Base-by-base conservation (phyloP, 305 asterid species). In the Rubia occidens region DNA sequence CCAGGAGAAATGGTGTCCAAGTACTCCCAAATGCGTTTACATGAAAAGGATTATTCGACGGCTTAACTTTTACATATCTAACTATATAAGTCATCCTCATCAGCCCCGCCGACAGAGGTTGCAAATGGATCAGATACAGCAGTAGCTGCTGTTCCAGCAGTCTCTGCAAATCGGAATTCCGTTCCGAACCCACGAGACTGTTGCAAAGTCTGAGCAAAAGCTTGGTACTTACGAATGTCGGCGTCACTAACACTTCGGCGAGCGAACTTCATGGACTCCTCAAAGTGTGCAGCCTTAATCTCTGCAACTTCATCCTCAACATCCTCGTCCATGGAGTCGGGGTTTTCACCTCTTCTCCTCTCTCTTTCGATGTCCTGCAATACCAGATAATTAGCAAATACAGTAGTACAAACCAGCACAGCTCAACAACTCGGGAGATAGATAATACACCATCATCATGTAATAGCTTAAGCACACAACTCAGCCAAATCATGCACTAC, bases 241-340 rank as follows among this genome's bases (percentile, higher is more conserved):
- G 89, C 89, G 60, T 84, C 91, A 66, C 91, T 84, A 24, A 82
- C 91, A 73, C 91, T 86, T 64, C 89, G 73, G 32, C 89, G 87
- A 11, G 91, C 91, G 62, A 62, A 86, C 76, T 86, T 86, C 91
- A 86, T 86, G 37, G 92, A 86, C 79, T 86, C 92, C 84, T 86
- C 92, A 54, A 86, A 85, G 72, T 86, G 92, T 26, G 89, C 82
- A 51, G 84, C 79, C 81, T 80, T 86, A 17, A 86, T 86, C 75
- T 86, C 92, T 11, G 87, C 66, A 18, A 85, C 79, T 60, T 86
- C 92, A 32, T 82, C 91, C 21, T 78, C 88, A 21, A 61, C 83
- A 42, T 85, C 88, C 84, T 85, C 89, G 0, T 84, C 92, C 87
- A 85, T 83, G 44, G 85, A 77, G 60, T 85, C 89, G 0, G 89